phyloP scores from a whole-genome alignment of 257 asterid species.

The Verbascum thapsus region DNA sequence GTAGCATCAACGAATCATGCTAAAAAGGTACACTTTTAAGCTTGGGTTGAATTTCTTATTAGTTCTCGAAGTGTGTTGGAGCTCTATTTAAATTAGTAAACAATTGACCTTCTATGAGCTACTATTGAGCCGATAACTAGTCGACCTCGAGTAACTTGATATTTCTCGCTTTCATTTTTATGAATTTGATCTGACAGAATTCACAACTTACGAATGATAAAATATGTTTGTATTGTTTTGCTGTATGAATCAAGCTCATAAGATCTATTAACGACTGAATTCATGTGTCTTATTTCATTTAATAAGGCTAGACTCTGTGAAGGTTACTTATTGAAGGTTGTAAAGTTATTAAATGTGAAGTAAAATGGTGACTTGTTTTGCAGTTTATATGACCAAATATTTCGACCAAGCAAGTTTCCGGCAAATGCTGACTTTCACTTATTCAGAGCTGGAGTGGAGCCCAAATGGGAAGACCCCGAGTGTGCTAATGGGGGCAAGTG shows the following conservation, averaged over 20 bases:
- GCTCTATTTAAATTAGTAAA: background rate
- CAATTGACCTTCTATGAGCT: background rate
- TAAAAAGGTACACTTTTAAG: background rate
- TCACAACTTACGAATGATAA: background rate
- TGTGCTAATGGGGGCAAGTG: conserved; percentile 96
- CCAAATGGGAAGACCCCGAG: conserved; percentile 98
- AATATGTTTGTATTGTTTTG: background rate
- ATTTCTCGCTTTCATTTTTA: background rate
- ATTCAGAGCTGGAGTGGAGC: conserved; percentile 89
- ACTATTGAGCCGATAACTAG: background rate
- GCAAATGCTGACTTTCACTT: conserved; percentile 81
- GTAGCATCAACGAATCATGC: background rate
- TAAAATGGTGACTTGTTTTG: conserved; percentile 35
- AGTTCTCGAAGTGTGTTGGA: background rate
- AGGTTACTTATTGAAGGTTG: too few species aligned
- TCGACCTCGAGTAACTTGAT: background rate
- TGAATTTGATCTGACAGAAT: background rate
- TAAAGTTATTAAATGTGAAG: background rate
- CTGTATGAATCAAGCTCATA: background rate
- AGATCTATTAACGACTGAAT: background rate
- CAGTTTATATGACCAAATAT: conserved; percentile 84
- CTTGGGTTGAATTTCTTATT: background rate
- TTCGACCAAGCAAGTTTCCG: conserved; percentile 82
- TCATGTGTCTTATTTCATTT: background rate
- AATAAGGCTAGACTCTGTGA: too few species aligned